Evolutionary conservation across 306 rosid genomes (phyloP).

Genomic region (Adenanthera pavonina): DNA sequence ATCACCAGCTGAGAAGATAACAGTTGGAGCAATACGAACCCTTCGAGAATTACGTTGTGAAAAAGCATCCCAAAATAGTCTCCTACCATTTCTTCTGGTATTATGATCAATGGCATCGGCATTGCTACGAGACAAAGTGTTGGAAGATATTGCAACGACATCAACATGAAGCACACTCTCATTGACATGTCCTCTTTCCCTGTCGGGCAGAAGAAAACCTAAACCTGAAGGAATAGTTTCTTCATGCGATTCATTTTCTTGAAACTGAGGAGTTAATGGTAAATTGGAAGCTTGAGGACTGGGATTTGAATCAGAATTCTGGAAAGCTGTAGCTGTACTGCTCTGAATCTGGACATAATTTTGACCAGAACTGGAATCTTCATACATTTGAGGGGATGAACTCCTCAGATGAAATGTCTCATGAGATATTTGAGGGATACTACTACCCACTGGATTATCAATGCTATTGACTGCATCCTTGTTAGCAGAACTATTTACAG

Average conservation of each 20-base stretch:
- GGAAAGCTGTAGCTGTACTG: conserved; percentile 39
- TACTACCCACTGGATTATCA: conserved; percentile 61
- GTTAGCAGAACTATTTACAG: conserved; percentile 74
- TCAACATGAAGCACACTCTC: conserved; percentile 77
- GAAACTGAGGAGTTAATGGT: conserved; percentile 50
- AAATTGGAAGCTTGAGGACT: conserved; percentile 56
- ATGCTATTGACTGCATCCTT: conserved; percentile 61
- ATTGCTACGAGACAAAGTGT: conserved; percentile 58
- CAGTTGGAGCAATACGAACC: conserved; percentile 72
- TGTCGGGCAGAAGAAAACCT: conserved; percentile 71
- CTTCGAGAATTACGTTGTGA: conserved; percentile 83
- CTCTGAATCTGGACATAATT: conserved; percentile 52
- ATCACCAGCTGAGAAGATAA: conserved; percentile 61
- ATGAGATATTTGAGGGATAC: conserved; percentile 49
- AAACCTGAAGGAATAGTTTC: conserved; percentile 70
- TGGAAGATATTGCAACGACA: conserved; percentile 79
- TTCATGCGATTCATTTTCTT: conserved; percentile 59
- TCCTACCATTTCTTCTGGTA: conserved; percentile 78
- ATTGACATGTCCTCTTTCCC: conserved; percentile 66
- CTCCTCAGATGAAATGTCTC: conserved; percentile 60
- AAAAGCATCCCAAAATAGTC: conserved; percentile 88
- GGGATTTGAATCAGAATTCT: conserved; percentile 46
- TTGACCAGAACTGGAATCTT: conserved; percentile 45
- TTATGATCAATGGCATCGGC: conserved; percentile 57
- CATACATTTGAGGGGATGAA: conserved; percentile 56